phyloP scores from a whole-genome alignment of 345 rosid genomes.

The Aegle marmelos region DNA sequence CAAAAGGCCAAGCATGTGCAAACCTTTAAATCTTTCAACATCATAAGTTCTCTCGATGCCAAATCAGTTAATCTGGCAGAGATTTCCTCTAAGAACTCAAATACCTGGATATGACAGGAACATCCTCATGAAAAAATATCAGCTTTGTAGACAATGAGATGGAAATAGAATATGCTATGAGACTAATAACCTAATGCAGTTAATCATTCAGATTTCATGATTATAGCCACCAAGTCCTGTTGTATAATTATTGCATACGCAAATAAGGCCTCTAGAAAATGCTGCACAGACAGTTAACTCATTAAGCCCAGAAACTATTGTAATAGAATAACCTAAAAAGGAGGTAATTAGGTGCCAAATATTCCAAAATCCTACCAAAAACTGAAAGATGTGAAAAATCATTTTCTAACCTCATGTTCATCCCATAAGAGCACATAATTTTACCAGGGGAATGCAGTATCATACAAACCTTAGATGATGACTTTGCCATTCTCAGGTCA shows the following conservation, averaged over 20 bases:
- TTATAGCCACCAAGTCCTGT: neutral
- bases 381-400: neutral
- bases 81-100: constrained; percentile 84
- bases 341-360: neutral
- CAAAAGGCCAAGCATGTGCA: constrained; percentile 7
- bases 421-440: neutral
- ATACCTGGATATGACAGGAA: constrained; percentile 48
- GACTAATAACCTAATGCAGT: neutral
- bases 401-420: neutral
- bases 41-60: constrained; percentile 65
- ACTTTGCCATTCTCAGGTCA: constrained; percentile 78
- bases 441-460: constrained; percentile 6
- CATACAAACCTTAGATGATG: constrained; percentile 70
- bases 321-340: neutral
- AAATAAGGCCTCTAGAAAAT: neutral
- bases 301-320: neutral
- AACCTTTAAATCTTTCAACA: constrained; percentile 86
- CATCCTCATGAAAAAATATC: neutral
- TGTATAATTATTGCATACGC: neutral
- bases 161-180: neutral
- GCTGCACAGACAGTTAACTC: neutral
- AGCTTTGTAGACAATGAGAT: neutral
- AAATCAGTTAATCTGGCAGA: constrained; percentile 72
- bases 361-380: constrained; percentile 7
- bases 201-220: neutral